Evolutionary conservation across 306 rosid genomes (phyloP).

Genomic region (Rosa rugosa): DNA sequence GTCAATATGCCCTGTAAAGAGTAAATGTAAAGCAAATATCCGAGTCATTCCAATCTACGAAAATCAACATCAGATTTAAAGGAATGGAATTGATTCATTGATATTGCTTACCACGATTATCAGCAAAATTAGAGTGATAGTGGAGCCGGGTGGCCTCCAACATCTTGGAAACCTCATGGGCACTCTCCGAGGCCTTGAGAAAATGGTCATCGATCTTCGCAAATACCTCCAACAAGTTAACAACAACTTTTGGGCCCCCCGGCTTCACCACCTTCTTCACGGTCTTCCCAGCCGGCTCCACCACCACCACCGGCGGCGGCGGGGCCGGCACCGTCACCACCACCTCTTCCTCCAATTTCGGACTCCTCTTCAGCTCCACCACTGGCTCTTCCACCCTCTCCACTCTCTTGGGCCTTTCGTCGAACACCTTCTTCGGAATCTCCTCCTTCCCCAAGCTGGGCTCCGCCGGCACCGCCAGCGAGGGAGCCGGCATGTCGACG

Average conservation of each 20-base stretch:
- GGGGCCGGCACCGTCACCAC: slow-evolving; percentile 28
- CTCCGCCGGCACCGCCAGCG: slow-evolving; percentile 44
- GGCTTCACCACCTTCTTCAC: slow-evolving; percentile 51
- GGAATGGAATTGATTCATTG: neutral
- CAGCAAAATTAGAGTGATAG: slow-evolving; percentile 97
- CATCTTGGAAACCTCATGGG: slow-evolving; percentile 92
- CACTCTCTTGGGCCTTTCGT: slow-evolving; percentile 41
- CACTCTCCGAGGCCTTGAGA: slow-evolving; percentile 87
- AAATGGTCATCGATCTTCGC: slow-evolving; percentile 68
- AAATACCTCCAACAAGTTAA: slow-evolving; percentile 51
- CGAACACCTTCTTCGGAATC: slow-evolving; percentile 35
- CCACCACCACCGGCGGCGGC: slow-evolving; percentile 26
- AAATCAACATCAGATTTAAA: neutral
- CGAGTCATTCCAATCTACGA: neutral
- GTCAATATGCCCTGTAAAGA: slow-evolving; percentile 74
- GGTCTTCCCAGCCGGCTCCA: slow-evolving; percentile 20
- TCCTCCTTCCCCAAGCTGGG: slow-evolving; percentile 30
- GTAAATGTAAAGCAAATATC: neutral
- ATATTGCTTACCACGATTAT: slow-evolving; percentile 64
- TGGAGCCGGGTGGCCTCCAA: slow-evolving; percentile 88
- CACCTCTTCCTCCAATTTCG: slow-evolving; percentile 27
- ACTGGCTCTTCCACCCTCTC: slow-evolving; percentile 11
- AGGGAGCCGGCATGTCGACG: slow-evolving; percentile 50
- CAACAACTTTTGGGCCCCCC: slow-evolving; percentile 27
- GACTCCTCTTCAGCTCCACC: slow-evolving; percentile 27